Conservation (phyloP, 805 yeast genomes). For the Wickerhamiella kurtzmanii region DNA sequence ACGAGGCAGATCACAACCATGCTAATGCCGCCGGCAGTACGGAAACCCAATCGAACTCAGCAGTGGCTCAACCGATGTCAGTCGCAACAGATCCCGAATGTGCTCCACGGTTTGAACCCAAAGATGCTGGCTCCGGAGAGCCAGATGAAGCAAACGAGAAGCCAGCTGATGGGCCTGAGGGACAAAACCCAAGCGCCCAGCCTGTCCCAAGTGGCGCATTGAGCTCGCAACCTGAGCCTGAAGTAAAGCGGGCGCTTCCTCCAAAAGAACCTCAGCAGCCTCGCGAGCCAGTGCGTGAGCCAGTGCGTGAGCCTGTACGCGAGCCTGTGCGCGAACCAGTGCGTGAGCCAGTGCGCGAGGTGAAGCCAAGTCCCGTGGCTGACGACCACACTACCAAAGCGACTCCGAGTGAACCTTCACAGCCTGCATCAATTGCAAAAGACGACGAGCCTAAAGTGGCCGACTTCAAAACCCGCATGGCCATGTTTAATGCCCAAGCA, state of each 20-base stretch:
- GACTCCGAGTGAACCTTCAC: not conserved
- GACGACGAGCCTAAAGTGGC: conserved; percentile 8
- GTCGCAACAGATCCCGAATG: not conserved
- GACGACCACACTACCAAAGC: conserved; percentile 2
- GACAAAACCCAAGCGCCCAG: too few species aligned
- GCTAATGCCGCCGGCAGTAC: not conserved
- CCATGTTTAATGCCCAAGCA: conserved; percentile 34
- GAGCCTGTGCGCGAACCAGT: conserved; percentile 2
- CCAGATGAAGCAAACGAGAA: too few species aligned
- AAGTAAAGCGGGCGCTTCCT: not conserved
- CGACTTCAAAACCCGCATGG: conserved; percentile 35
- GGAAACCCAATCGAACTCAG: not conserved
- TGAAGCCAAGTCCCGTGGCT: not conserved
- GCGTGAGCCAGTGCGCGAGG: conserved; percentile 7
- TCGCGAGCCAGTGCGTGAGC: too few species aligned
- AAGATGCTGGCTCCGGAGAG: not conserved
- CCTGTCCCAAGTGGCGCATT: too few species aligned
- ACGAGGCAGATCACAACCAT: not conserved
- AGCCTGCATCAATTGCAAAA: not conserved
- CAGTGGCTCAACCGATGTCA: not conserved
- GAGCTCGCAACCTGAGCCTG: not conserved
- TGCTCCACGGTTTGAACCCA: not conserved
- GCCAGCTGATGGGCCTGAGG: too few species aligned
- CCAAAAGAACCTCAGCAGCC: conserved; percentile 3
- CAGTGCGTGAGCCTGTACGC: too few species aligned